Conservation (phyloP, 2,329 filamentous ascomycete species). For the Colletotrichum orchidophilum region DNA sequence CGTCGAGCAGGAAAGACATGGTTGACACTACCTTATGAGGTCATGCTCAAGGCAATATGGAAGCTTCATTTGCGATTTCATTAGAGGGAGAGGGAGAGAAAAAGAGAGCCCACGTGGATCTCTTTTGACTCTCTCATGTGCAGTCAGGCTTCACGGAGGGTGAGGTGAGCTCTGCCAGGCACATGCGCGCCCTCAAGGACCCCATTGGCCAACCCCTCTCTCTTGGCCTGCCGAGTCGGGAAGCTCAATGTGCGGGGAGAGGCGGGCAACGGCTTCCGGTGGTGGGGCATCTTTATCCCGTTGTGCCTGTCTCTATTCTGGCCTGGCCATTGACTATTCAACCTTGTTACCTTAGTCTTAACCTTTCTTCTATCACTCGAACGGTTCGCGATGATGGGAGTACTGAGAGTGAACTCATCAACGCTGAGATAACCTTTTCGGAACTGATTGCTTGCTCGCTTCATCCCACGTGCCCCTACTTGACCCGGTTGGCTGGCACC, state of each 20-base stretch:
- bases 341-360: background rate
- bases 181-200: constrained; percentile 11
- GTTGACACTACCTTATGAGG: background rate
- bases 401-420: too few relatives aligned
- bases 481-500: constrained; percentile 14
- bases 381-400: too few relatives aligned
- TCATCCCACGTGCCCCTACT: background rate
- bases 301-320: background rate
- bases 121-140: background rate
- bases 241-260: constrained; percentile 16
- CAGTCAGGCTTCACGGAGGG: background rate
- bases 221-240: constrained; percentile 17
- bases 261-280: background rate
- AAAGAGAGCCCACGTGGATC: background rate
- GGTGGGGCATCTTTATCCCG: background rate
- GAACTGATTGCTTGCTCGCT: background rate
- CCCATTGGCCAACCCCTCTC: constrained; percentile 12
- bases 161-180: background rate
- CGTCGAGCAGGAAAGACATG: background rate
- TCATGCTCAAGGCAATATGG: background rate
- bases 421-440: background rate
- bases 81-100: background rate
- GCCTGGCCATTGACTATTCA: background rate
- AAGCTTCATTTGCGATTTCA: background rate
- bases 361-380: background rate